Evolutionary conservation across 2,329 filamentous ascomycete genomes (phyloP).

Genomic region (Cyphellophora attinorum): DNA sequence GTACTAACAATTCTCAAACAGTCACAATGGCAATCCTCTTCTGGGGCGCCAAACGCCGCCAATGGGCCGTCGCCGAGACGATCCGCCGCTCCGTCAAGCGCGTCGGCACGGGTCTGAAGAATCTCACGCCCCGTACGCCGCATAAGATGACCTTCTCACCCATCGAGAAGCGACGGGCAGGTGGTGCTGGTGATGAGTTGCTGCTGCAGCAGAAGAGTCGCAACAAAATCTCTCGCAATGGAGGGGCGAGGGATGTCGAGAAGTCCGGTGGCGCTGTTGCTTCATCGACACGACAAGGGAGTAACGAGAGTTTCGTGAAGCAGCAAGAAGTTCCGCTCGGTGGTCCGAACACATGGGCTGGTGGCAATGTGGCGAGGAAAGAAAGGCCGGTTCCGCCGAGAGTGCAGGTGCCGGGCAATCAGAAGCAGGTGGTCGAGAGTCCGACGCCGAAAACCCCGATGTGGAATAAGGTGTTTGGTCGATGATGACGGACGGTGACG

Average conservation of each 20-base stretch:
- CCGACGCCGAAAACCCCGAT: slow-evolving; percentile 14
- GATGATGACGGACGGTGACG: no score
- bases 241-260: neutral
- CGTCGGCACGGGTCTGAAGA: slow-evolving; percentile 18
- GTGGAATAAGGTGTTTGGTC: slow-evolving; percentile 16
- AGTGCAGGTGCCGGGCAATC: slow-evolving; percentile 7
- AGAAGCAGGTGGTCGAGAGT: slow-evolving; percentile 10
- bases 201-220: neutral
- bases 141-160: slow-evolving; percentile 12
- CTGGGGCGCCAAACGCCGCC: slow-evolving; percentile 72
- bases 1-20: slow-evolving; percentile 2
- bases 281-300: neutral
- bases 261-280: neutral
- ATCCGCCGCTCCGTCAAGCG: slow-evolving; percentile 56
- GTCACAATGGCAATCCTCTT: slow-evolving; percentile 49
- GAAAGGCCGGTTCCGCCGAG: slow-evolving; percentile 5
- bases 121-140: slow-evolving; percentile 19
- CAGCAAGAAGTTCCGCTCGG: neutral
- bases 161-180: slow-evolving; percentile 6
- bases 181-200: neutral
- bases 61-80: slow-evolving; percentile 69
- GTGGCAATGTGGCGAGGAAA: no score
- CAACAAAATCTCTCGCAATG: neutral
- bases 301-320: neutral
- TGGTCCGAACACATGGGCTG: no score